phyloP scores from a whole-genome alignment of 805 yeast species.

The Suhomyces sp. region DNA sequence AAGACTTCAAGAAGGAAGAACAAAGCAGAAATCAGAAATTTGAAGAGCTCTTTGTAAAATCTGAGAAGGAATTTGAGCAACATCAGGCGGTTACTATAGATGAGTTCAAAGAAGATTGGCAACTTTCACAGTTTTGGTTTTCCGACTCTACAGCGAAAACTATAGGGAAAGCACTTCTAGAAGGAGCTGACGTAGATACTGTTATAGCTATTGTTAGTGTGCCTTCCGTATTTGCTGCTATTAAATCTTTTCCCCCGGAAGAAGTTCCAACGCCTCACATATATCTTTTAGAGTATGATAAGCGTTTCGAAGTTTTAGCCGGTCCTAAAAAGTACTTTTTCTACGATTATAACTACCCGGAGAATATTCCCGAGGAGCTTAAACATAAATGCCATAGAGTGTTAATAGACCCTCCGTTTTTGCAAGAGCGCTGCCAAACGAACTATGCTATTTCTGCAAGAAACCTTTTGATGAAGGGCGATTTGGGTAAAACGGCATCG shows the following conservation, averaged over 20 bases:
- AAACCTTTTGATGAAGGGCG: constrained; percentile 47
- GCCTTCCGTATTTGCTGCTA: constrained; percentile 88
- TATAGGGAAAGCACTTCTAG: constrained; percentile 67
- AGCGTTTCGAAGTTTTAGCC: constrained; percentile 69
- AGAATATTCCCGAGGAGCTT: constrained; percentile 53
- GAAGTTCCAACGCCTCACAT: constrained; percentile 65
- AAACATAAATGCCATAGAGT: constrained; percentile 66
- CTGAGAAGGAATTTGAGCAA: constrained; percentile 53
- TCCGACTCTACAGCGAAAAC: constrained; percentile 66
- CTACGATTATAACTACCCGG: constrained; percentile 75
- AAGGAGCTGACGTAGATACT: constrained; percentile 71
- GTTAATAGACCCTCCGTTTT: constrained; percentile 84
- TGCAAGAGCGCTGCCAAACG: constrained; percentile 77
- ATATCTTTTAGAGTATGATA: constrained; percentile 75
- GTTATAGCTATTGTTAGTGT: constrained; percentile 79
- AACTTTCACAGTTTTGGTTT: constrained; percentile 90
- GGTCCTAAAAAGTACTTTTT: constrained; percentile 63
- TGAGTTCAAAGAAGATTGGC: constrained; percentile 89
- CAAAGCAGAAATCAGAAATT: constrained; percentile 53
- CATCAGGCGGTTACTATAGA: constrained; percentile 51
- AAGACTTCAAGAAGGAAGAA: constrained; percentile 68
- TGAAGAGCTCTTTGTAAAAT: constrained; percentile 48
- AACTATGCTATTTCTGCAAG: constrained; percentile 57
- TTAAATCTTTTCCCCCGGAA: constrained; percentile 49
- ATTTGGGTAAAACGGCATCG: constrained; percentile 29